phyloP scores from a whole-genome alignment of 164 flowering plant species.

The Tinospora cordifolia region DNA sequence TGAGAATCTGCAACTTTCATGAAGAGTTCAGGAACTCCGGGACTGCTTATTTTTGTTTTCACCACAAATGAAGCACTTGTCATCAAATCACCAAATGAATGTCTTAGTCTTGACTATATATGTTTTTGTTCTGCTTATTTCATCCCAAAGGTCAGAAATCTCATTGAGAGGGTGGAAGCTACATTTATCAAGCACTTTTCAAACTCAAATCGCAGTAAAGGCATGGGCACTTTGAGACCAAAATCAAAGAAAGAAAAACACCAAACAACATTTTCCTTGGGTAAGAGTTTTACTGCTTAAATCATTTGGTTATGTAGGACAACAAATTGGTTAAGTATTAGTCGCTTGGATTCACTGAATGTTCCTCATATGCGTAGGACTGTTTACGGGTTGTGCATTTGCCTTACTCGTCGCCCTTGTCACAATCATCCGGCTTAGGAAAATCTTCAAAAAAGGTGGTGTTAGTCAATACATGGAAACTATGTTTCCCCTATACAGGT shows the following conservation, averaged over 20 bases:
- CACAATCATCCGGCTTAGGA: constrained; percentile 28
- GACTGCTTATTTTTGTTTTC: background rate
- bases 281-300: constrained; percentile 20
- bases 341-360: background rate
- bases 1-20: no score
- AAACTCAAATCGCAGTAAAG: constrained; percentile 50
- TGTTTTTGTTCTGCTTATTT: background rate
- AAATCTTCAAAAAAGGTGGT: constrained; percentile 25
- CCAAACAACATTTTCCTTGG: constrained; percentile 37
- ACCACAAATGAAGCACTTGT: no score
- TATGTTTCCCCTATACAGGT: constrained; percentile 69
- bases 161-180: constrained; percentile 56
- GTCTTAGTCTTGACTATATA: background rate
- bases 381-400: constrained; percentile 41
- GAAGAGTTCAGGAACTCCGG: background rate
- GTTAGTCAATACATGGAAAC: constrained; percentile 42
- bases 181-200: constrained; percentile 61
- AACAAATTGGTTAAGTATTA: background rate
- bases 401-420: constrained; percentile 39
- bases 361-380: constrained; percentile 28
- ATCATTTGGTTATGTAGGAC: background rate
- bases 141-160: constrained; percentile 34
- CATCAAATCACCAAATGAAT: no score
- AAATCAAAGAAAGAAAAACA: constrained; percentile 44
- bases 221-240: constrained; percentile 46